A percentile compares a stretch with the other conserved stretches of the same genome.
These are phyloP conservation scores for Linum usitatissimum DNA, from an alignment of 345 rosid species.

Conservation along the genomic window DNA sequence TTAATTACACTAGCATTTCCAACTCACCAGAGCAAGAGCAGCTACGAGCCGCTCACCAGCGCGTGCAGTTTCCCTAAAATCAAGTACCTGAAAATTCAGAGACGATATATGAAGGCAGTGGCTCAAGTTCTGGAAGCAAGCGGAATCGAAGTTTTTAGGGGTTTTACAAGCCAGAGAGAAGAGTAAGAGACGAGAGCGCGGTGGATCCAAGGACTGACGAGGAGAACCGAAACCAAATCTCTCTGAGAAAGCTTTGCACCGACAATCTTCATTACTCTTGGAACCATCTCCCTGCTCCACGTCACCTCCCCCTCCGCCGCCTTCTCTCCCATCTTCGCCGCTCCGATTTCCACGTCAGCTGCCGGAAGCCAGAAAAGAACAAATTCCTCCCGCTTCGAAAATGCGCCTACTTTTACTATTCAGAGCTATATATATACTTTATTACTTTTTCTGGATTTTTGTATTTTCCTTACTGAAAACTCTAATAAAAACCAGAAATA, in stretches of 20 bases:
- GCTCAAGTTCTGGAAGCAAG: background rate
- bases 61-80: conserved; percentile 62
- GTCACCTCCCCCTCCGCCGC: conserved; percentile 18
- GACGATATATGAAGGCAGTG: background rate
- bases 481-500: no score
- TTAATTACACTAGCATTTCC: background rate
- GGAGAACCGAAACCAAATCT: conserved; percentile 61
- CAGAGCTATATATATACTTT: no score
- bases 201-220: conserved; percentile 57
- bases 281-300: conserved; percentile 64
- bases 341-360: conserved; percentile 13
- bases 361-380: background rate
- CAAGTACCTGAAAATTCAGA: conserved; percentile 42
- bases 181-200: conserved; percentile 50
- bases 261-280: conserved; percentile 61
- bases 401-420: no score
- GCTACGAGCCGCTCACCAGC: conserved; percentile 66
- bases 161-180: conserved; percentile 59
- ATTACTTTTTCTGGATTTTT: no score
- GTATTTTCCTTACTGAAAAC: no score
- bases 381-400: no score
- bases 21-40: conserved; percentile 64
- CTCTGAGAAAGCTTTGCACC: conserved; percentile 53
- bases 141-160: background rate
- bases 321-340: conserved; percentile 19